Evolutionary conservation across 2,329 filamentous ascomycete genomes (phyloP).

Genomic region (Chalaropsis thielavioides): DNA sequence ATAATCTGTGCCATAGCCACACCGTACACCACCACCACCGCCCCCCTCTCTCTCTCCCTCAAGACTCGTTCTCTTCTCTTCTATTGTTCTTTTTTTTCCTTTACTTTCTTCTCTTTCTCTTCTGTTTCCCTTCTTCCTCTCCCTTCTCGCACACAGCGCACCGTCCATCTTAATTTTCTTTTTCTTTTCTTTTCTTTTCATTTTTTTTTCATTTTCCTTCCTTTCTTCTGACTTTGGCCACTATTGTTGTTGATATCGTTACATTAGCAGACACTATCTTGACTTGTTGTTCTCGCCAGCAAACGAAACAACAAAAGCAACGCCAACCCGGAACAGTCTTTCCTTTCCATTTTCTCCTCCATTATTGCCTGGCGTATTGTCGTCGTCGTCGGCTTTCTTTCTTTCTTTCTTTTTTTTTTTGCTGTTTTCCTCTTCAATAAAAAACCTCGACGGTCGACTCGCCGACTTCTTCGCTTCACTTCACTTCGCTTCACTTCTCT

Average conservation of each 20-base stretch:
- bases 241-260: neutral
- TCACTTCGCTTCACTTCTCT: neutral
- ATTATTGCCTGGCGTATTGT: neutral
- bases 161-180: too few species aligned
- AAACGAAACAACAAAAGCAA: neutral
- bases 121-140: neutral
- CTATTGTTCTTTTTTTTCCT: neutral
- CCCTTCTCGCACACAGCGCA: too few species aligned
- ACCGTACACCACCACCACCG: neutral
- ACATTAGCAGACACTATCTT: neutral
- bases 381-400: constrained; percentile 14
- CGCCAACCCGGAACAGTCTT: constrained; percentile 3
- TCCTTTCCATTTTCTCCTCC: constrained; percentile 6
- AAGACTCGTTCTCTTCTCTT: neutral
- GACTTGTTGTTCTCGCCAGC: neutral
- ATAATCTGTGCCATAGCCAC: constrained; percentile 13
- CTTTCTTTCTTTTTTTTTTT: neutral
- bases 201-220: constrained; percentile 18
- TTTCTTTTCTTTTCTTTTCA: constrained; percentile 15
- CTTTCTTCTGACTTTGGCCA: constrained; percentile 5
- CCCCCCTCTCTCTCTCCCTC: neutral
- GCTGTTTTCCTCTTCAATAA: constrained; percentile 1
- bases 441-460: constrained; percentile 13
- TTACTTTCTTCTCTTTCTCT: neutral
- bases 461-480: constrained; percentile 3